These are phyloP conservation scores for Platismatia glauca DNA, from an alignment of 495 filamentous ascomycete genomes.

Conservation along the genomic window DNA sequence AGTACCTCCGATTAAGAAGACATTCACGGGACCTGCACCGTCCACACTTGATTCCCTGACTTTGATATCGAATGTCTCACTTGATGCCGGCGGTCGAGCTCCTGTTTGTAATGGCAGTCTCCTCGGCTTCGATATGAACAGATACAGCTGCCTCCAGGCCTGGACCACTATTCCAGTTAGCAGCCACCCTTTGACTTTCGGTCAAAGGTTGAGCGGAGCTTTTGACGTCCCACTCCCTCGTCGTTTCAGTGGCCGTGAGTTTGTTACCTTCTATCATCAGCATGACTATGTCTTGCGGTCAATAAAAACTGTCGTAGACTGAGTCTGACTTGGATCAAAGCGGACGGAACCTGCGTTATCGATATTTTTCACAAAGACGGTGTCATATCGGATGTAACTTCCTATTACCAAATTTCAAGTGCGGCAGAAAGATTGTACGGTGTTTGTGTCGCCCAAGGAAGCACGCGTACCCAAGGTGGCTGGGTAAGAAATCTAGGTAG, in stretches of 20 bases:
- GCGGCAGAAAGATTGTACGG: background rate
- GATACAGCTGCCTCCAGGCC: conserved; percentile 1
- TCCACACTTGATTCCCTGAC: background rate
- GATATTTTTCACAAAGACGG: background rate
- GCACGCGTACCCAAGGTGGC: background rate
- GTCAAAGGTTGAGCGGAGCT: background rate
- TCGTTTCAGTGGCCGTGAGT: background rate
- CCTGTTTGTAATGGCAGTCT: background rate
- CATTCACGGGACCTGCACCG: background rate
- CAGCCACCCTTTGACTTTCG: background rate
- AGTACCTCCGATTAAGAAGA: background rate
- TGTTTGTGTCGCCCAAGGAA: background rate
- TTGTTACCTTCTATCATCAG: background rate
- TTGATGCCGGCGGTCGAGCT: background rate
- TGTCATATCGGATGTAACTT: background rate
- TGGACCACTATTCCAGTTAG: background rate
- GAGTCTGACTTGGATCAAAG: background rate
- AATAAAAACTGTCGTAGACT: background rate
- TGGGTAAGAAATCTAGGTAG: background rate
- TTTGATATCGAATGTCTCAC: background rate
- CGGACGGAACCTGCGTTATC: background rate
- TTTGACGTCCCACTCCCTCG: background rate
- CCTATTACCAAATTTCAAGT: background rate
- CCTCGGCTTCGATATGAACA: background rate
- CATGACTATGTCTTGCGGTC: background rate